Percentiles rank a stretch among this genome's conserved stretches.
Evolutionary conservation across 192 early-diverging fungal species (phyloP).

Genomic region (Thamnidium elegans): DNA sequence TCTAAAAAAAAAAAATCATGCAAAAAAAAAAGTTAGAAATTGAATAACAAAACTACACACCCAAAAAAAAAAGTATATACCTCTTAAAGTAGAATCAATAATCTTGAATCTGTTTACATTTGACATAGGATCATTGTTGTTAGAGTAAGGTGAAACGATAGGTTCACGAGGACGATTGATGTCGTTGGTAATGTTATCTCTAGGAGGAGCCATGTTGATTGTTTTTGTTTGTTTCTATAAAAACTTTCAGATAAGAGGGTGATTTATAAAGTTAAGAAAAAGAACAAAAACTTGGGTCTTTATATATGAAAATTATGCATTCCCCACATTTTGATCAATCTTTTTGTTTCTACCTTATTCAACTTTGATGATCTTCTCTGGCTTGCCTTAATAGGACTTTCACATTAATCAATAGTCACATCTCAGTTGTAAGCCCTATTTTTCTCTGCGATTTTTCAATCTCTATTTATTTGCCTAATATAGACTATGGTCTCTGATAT

Average conservation of each 20-base stretch:
- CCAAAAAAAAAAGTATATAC: conserved; percentile 40
- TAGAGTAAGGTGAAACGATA: conserved; percentile 44
- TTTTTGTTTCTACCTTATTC: neutral
- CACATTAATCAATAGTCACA: conserved; percentile 13
- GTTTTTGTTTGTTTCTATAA: neutral
- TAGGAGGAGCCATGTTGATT: conserved; percentile 20
- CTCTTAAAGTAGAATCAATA: conserved; percentile 93
- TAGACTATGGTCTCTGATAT: no score
- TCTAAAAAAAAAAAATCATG: conserved; percentile 46
- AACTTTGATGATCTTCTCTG: conserved; percentile 11
- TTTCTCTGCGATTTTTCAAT: no score
- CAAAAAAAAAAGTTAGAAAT: conserved; percentile 4
- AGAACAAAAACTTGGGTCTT: neutral
- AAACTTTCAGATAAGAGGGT: neutral
- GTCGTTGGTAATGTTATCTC: conserved; percentile 7
- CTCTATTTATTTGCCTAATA: no score
- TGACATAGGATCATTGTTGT: conserved; percentile 66
- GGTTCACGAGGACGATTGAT: conserved; percentile 22
- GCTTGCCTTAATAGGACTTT: conserved; percentile 14
- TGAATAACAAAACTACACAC: neutral
- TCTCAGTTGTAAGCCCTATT: neutral
- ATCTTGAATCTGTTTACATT: conserved; percentile 90
- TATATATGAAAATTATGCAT: neutral
- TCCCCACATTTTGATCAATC: conserved; percentile 6
- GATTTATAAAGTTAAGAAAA: neutral